phyloP scores from a whole-genome alignment of 2,329 filamentous ascomycete species.

The Ophiostoma ips region DNA sequence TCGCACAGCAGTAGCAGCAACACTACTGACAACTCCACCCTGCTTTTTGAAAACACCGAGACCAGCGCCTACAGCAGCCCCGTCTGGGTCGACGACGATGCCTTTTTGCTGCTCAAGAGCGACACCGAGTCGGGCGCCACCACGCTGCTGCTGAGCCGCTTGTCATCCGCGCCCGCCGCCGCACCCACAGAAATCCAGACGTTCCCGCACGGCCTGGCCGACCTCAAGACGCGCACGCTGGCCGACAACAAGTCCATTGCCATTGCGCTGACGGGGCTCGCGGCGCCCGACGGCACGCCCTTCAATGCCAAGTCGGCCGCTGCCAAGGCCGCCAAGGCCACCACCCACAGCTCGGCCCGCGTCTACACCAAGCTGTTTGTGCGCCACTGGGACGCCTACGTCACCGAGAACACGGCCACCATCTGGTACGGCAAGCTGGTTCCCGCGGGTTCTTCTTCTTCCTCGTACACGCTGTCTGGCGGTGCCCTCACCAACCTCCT shows the following conservation, averaged over 20 bases:
- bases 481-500: conserved; percentile 49
- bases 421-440: conserved; percentile 57
- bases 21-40: conserved; percentile 48
- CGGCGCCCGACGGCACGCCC: conserved; percentile 54
- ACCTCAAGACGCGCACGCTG: conserved; percentile 42
- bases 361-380: conserved; percentile 66
- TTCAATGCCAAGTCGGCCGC: conserved; percentile 45
- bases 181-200: conserved; percentile 31
- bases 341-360: conserved; percentile 47
- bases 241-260: conserved; percentile 30
- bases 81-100: conserved; percentile 57
- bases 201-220: conserved; percentile 41
- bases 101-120: conserved; percentile 41
- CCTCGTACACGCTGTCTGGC: conserved; percentile 27
- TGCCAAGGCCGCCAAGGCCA: not conserved
- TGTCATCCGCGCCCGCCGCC: conserved; percentile 21
- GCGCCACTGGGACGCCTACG: conserved; percentile 72
- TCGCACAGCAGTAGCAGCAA: conserved; percentile 26
- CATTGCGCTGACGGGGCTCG: conserved; percentile 47
- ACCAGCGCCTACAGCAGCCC: conserved; percentile 54
- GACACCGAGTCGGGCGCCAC: conserved; percentile 32
- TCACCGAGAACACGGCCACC: conserved; percentile 52
- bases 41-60: conserved; percentile 51
- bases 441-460: conserved; percentile 10
- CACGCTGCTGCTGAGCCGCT: conserved; percentile 29